A percentile compares a stretch with the other conserved stretches of the same genome.
These are phyloP conservation scores for Penicillium occitanis DNA, from an alignment of 2,329 filamentous ascomycete species.

Conservation along the genomic window DNA sequence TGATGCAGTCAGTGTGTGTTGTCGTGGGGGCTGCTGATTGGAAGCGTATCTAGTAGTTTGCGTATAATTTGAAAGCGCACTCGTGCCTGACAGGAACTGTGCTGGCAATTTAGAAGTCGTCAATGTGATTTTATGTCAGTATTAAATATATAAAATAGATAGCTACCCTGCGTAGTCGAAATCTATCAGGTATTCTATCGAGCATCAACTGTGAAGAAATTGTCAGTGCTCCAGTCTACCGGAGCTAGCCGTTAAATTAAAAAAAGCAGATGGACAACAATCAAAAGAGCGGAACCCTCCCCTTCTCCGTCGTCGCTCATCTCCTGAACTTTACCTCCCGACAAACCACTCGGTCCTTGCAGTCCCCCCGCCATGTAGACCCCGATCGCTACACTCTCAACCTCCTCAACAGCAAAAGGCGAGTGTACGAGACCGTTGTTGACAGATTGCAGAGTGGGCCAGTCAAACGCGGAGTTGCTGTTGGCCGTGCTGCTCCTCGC, in stretches of 20 bases:
- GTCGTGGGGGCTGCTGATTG: slow-evolving; percentile 15
- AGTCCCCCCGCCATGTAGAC: slow-evolving; percentile 20
- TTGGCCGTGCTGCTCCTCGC: slow-evolving; percentile 17
- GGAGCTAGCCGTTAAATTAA: not conserved
- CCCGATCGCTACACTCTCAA: slow-evolving; percentile 17
- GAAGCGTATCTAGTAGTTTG: not conserved
- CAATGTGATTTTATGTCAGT: not conserved
- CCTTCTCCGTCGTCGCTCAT: slow-evolving; percentile 10
- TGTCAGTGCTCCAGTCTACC: not conserved
- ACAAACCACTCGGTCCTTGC: not conserved
- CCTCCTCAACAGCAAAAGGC: slow-evolving; percentile 14
- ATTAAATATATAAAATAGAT: not conserved
- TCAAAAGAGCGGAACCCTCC: not conserved
- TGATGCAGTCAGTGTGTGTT: not conserved
- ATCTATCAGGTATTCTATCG: not conserved
- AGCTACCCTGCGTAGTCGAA: not conserved
- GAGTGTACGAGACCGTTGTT: slow-evolving; percentile 25
- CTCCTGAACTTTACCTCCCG: slow-evolving; percentile 15
- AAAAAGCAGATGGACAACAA: slow-evolving; percentile 4
- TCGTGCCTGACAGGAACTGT: slow-evolving; percentile 1
- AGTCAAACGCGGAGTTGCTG: slow-evolving; percentile 1
- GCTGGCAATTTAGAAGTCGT: not conserved
- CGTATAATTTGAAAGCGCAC: slow-evolving; percentile 1
- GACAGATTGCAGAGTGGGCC: slow-evolving; percentile 20
- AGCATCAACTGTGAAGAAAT: not conserved